Evolutionary conservation across 2,329 filamentous ascomycete species (phyloP).

Genomic region (Didymella pinodella): DNA sequence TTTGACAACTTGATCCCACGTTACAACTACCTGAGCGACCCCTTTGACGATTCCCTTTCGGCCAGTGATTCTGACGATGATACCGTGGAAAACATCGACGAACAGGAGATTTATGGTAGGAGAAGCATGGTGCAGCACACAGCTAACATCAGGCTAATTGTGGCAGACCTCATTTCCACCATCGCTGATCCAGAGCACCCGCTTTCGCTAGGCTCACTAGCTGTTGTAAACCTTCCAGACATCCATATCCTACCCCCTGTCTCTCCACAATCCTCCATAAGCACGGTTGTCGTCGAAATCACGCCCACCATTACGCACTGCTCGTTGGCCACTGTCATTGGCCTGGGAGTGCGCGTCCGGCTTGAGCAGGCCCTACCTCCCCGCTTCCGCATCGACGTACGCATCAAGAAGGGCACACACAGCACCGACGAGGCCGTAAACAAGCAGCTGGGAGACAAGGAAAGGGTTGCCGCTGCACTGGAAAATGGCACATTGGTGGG

Average conservation of each 20-base stretch:
- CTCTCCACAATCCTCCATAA: conserved; percentile 68
- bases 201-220: conserved; percentile 88
- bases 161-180: conserved; percentile 84
- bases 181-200: conserved; percentile 98
- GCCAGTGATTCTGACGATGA: conserved; percentile 62
- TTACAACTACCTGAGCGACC: conserved; percentile 59
- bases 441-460: conserved; percentile 96
- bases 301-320: conserved; percentile 98
- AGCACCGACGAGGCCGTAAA: conserved; percentile 94
- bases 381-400: conserved; percentile 89
- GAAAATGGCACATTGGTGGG: conserved; percentile 92
- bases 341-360: conserved; percentile 87
- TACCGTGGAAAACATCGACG: conserved; percentile 84
- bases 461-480: conserved; percentile 90
- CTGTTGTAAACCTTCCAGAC: conserved; percentile 94
- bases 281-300: conserved; percentile 83
- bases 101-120: conserved; percentile 93
- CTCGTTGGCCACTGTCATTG: conserved; percentile 94
- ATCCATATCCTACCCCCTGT: conserved; percentile 78
- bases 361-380: conserved; percentile 90
- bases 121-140: conserved; percentile 10
- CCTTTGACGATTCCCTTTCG: conserved; percentile 53
- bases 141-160: conserved; percentile 29
- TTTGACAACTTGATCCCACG: conserved; percentile 63
- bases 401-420: conserved; percentile 96